Percentiles rank a stretch among this genome's conserved stretches.
These are phyloP conservation scores for Stagonosporopsis tanaceti DNA, from an alignment of 2,329 filamentous ascomycete species.

Conservation along the genomic window DNA sequence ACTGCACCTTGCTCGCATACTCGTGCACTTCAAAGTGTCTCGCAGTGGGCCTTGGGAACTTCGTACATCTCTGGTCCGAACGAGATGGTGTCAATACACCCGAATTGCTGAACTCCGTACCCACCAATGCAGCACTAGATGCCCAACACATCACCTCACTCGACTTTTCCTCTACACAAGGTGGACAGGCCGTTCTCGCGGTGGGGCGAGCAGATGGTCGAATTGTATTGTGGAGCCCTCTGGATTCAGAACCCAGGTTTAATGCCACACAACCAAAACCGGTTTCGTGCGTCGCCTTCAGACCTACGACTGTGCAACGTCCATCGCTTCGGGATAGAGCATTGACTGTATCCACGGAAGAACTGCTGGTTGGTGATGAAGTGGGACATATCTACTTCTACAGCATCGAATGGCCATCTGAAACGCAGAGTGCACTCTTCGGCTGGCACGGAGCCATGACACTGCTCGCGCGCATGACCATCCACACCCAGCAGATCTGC, in stretches of 20 bases:
- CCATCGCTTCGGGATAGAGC: constrained; percentile 59
- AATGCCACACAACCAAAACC: constrained; percentile 74
- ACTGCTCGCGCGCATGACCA: constrained; percentile 76
- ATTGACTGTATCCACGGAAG: constrained; percentile 72
- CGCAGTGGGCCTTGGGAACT: constrained; percentile 80
- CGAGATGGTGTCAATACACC: constrained; percentile 68
- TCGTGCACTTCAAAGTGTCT: constrained; percentile 76
- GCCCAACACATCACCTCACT: constrained; percentile 75
- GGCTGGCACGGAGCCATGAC: constrained; percentile 81
- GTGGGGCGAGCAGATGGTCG: constrained; percentile 81
- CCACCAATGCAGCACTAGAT: constrained; percentile 37
- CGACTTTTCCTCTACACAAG: constrained; percentile 84
- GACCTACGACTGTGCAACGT: constrained; percentile 66
- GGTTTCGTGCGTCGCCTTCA: constrained; percentile 83
- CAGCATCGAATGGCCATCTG: constrained; percentile 79
- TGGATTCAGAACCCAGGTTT: constrained; percentile 75
- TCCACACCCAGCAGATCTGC: constrained; percentile 90
- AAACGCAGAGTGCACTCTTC: constrained; percentile 69
- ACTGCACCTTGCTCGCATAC: constrained; percentile 90
- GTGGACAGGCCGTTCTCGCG: constrained; percentile 81
- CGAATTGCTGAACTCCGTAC: constrained; percentile 62
- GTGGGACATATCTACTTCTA: constrained; percentile 86
- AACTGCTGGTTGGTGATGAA: constrained; percentile 87
- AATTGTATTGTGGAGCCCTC: constrained; percentile 79
- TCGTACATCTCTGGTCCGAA: constrained; percentile 92